phyloP scores from a whole-genome alignment of 2,329 filamentous ascomycete species.

The Thielaviopsis cerberus region DNA sequence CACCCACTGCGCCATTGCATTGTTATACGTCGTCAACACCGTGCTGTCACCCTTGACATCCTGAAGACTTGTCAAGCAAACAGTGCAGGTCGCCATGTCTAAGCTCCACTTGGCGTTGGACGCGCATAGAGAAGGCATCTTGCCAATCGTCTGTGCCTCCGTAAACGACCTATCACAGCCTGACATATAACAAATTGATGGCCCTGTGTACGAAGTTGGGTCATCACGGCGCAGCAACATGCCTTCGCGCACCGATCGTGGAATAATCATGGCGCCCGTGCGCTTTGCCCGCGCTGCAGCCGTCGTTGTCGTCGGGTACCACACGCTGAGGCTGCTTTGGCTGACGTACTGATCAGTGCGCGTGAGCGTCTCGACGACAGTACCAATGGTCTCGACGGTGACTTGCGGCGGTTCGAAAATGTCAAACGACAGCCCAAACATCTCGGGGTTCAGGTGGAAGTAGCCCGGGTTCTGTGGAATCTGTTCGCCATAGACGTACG shows the following conservation, averaged over 20 bases:
- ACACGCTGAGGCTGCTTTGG: constrained; percentile 27
- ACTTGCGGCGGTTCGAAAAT: constrained; percentile 35
- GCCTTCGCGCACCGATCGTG: not conserved
- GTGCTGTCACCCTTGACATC: constrained; percentile 14
- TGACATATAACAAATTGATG: constrained; percentile 29
- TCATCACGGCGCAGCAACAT: not conserved
- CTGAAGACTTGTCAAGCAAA: constrained; percentile 22
- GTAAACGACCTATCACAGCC: constrained; percentile 31
- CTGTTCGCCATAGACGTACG: not conserved
- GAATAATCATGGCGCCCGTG: not conserved
- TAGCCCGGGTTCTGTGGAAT: constrained; percentile 27
- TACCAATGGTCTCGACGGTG: constrained; percentile 20
- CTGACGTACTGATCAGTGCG: constrained; percentile 38
- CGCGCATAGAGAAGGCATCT: constrained; percentile 27
- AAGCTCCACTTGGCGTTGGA: constrained; percentile 23
- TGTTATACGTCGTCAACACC: constrained; percentile 17
- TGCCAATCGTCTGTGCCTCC: constrained; percentile 30
- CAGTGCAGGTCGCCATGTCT: constrained; percentile 21
- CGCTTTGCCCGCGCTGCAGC: not conserved
- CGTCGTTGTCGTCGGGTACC: constrained; percentile 19
- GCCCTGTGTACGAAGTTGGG: constrained; percentile 20
- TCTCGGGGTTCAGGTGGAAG: constrained; percentile 42
- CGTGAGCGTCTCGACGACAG: constrained; percentile 24
- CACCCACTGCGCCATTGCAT: constrained; percentile 26
- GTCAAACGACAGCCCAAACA: constrained; percentile 43